A percentile compares a stretch with the other conserved stretches of the same genome.
These are phyloP conservation scores for Penicillium sp. DNA, from an alignment of 2,329 filamentous ascomycete species.

Conservation along the genomic window DNA sequence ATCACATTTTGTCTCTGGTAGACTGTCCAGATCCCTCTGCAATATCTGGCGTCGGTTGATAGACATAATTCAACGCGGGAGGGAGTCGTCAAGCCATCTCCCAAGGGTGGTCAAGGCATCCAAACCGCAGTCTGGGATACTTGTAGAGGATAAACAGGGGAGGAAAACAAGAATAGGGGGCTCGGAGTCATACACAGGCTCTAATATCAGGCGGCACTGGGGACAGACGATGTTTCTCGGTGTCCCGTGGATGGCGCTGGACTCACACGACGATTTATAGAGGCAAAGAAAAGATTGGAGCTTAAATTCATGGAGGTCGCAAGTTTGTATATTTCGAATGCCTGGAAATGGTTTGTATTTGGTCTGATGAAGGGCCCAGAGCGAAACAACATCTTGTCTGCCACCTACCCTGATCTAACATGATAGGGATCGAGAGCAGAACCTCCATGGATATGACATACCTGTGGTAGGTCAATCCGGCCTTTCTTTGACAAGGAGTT, in stretches of 20 bases:
- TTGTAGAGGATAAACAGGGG: too few relatives aligned
- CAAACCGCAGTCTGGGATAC: neutral
- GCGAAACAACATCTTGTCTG: too few relatives aligned
- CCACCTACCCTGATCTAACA: neutral
- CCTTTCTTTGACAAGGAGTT: neutral
- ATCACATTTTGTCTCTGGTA: conserved; percentile 11
- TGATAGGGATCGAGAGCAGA: neutral
- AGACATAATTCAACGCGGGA: too few relatives aligned
- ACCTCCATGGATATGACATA: too few relatives aligned
- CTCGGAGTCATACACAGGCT: too few relatives aligned
- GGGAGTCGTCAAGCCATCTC: neutral
- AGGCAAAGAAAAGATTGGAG: neutral
- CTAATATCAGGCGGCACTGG: too few relatives aligned
- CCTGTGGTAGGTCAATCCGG: too few relatives aligned
- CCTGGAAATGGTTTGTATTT: neutral
- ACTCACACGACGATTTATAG: neutral
- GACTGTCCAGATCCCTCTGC: neutral
- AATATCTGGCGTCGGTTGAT: neutral
- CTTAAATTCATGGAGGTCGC: neutral
- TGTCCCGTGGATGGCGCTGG: neutral
- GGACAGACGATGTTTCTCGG: neutral
- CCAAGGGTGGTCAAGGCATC: neutral
- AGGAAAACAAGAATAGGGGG: too few relatives aligned
- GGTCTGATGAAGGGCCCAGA: too few relatives aligned
- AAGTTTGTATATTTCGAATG: neutral